Percentiles rank a stretch among this genome's conserved stretches.
Evolutionary conservation across 2,329 filamentous ascomycete genomes (phyloP).

Genomic region (Curvularia sp.): DNA sequence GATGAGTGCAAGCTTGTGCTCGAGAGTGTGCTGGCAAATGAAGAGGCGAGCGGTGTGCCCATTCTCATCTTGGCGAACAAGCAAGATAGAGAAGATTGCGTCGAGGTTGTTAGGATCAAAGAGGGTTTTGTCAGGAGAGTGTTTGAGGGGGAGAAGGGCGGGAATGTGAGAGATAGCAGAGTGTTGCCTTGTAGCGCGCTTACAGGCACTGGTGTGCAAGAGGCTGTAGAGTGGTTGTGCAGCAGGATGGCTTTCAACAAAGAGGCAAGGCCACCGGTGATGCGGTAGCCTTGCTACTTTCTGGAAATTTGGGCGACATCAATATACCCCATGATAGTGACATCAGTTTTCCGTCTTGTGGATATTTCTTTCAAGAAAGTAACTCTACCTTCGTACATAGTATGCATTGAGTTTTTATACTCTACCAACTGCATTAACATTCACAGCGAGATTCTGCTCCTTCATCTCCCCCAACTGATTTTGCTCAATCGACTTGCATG

Average conservation of each 20-base stretch:
- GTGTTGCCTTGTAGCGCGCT: slow-evolving; percentile 93
- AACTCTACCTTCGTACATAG: too few relatives aligned
- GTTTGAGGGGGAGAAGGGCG: slow-evolving; percentile 90
- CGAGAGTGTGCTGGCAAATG: slow-evolving; percentile 85
- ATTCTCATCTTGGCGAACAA: slow-evolving; percentile 95
- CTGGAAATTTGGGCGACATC: not conserved
- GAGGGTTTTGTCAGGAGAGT: slow-evolving; percentile 95
- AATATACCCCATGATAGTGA: slow-evolving; percentile 10
- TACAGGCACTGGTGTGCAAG: slow-evolving; percentile 80
- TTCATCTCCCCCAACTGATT: slow-evolving; percentile 17
- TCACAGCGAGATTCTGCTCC: slow-evolving; percentile 15
- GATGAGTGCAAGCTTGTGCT: slow-evolving; percentile 90
- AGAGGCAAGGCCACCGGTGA: slow-evolving; percentile 87
- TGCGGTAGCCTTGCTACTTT: slow-evolving; percentile 65
- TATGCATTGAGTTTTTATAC: slow-evolving; percentile 18
- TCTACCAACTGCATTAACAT: slow-evolving; percentile 16
- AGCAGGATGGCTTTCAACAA: slow-evolving; percentile 96
- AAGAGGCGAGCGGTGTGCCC: slow-evolving; percentile 89
- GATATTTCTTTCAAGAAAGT: not conserved
- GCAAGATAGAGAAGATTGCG: slow-evolving; percentile 95
- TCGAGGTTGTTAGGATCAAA: slow-evolving; percentile 97
- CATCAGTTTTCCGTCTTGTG: not conserved
- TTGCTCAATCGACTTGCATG: slow-evolving; percentile 10
- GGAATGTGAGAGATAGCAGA: slow-evolving; percentile 84
- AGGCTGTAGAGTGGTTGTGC: slow-evolving; percentile 96